These are phyloP conservation scores for Cinnamomum chago DNA, from an alignment of 164 flowering plant genomes.

Conservation along the genomic window DNA sequence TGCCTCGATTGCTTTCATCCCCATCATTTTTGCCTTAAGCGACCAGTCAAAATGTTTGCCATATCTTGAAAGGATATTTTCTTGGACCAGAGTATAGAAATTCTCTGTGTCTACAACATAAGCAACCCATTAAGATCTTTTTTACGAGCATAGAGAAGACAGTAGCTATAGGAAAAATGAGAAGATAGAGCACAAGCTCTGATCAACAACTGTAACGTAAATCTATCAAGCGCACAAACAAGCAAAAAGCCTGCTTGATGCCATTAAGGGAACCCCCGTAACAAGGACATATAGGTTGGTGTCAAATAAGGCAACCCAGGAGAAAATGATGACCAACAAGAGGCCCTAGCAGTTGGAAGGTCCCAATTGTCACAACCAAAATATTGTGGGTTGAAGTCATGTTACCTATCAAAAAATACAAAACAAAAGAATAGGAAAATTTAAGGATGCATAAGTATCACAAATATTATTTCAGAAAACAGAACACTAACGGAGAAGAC, in stretches of 20 bases:
- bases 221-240: not conserved
- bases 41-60: constrained; percentile 89
- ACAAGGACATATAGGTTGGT: not conserved
- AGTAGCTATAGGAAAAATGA: not conserved
- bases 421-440: no score
- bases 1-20: constrained; percentile 87
- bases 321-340: no score
- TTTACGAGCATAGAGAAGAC: not conserved
- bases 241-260: not conserved
- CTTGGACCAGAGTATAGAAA: constrained; percentile 88
- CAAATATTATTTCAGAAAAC: not conserved
- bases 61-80: constrained; percentile 67
- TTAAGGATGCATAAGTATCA: no score
- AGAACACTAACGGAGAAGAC: not conserved
- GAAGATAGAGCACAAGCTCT: not conserved
- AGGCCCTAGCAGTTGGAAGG: not conserved
- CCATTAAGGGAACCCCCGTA: not conserved
- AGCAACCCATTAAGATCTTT: constrained; percentile 8
- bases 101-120: constrained; percentile 75
- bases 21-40: constrained; percentile 95
- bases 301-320: not conserved
- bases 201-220: not conserved
- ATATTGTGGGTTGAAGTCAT: no score
- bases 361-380: no score
- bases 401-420: no score